Evolutionary conservation across 306 rosid genomes (phyloP), one percentile per base, ranked within the genome.

Genomic region (Alnus glutinosa): DNA sequence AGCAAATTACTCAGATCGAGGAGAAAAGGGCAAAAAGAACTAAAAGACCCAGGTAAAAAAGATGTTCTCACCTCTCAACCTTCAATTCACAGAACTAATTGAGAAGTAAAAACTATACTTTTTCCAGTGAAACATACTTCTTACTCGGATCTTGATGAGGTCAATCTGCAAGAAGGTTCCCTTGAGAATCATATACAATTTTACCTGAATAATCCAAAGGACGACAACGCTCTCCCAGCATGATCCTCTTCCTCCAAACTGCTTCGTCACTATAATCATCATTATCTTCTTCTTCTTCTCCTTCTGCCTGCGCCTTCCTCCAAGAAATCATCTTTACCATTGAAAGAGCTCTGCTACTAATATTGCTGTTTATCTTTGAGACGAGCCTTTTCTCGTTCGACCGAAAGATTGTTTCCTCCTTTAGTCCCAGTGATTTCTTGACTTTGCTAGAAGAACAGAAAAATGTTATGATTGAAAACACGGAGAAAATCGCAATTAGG

Each of bases 151-250:
- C 28, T 5, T 63, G 34, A 39, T 9, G 12, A 14, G 63, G 54
- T 2, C 12, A 61, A 19, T 57, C 68, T 1, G 48, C 34, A 5
- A 75, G 19, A 14, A 47, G 46, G 71, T 88, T 89, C 32, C 81
- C 83, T 11, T 86, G 61, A 72, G 85, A 87, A 84, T 88, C 89
- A 39, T 80, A 77, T 18, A 59, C 74, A 74, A 79, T 82, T 12
- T 85, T 82, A 4, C 88, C 91, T 0, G 96, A 91, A 75, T 84
- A 87, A 71, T 88, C 86, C 1, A 90, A 61, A 10, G 94, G 97
- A 61, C 91, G 92, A 79, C 97, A 92, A 73, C 86, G 77, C 77
- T 90, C 94, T 3, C 97, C 97, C 88, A 74, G 87, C 71, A 92
- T 84, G 76, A 92, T 92, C 54, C 86, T 84, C 86, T 92, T 92